Evolutionary conservation across 164 flowering plant species (phyloP), one percentile per base, ranked within the genome.

Genomic region (Stephania yunnanensis): DNA sequence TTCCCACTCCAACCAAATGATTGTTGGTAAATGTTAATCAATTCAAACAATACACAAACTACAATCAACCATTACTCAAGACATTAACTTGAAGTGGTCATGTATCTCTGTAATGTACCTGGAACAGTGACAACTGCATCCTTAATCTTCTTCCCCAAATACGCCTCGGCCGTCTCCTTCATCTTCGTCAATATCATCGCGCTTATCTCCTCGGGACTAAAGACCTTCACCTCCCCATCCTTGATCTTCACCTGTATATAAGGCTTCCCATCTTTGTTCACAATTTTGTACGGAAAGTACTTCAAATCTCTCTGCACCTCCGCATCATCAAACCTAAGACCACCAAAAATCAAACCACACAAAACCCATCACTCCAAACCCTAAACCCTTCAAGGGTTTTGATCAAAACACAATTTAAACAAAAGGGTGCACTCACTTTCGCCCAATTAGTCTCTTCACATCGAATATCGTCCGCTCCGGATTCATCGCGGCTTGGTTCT

Each of bases 121-220:
- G 90, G 89, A 73, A 88, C 90, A 20, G 89, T 88, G 74, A 88
- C 66, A 7, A 86, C 89, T 4, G 89, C 89, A 15, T 83, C 78
- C 22, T 81, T 84, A 52, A 88, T 84, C 65, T 80, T 85, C 82
- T 83, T 82, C 69, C 88, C 87, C 63, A 85, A 72, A 73, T 69
- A 87, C 0, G 83, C 74, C 61, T 86, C 89, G 11, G 91, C 88
- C 5, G 89, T 86, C 64, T 86, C 87, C 79, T 84, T 85, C 86
- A 87, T 85, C 80, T 88, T 88, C 25, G 53, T 72, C 80, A 88
- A 45, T 22, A 87, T 78, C 88, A 86, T 86, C 61, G 89, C 88
- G 78, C 91, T 88, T 72, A 88, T 85, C 50, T 88, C 87, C 80
- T 86, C 89, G 73, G 91, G 91, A 74, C 89, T 86, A 76, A 88